phyloP scores from a whole-genome alignment of 768 basidiomycete genomes.

The Termitomyces sp. region DNA sequence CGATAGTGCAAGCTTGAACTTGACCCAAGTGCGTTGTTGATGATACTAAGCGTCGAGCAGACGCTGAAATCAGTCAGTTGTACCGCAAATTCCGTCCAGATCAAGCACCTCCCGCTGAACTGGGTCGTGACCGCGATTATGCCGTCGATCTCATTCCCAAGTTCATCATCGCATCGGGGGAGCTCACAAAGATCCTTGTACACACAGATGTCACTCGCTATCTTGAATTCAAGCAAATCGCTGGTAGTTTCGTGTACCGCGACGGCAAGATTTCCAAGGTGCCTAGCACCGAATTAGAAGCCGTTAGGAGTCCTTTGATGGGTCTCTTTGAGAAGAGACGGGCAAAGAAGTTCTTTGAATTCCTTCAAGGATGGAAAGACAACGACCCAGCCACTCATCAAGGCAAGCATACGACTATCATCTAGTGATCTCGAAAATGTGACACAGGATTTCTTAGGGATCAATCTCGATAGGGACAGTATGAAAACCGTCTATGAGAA shows the following conservation, averaged over 20 bases:
- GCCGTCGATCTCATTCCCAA: conserved; percentile 98
- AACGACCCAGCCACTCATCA: conserved; percentile 95
- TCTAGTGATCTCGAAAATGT: not conserved
- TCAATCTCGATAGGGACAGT: conserved; percentile 83
- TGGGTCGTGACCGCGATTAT: conserved; percentile 97
- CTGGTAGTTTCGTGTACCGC: conserved; percentile 95
- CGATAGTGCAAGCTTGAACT: conserved; percentile 93
- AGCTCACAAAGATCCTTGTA: conserved; percentile 96
- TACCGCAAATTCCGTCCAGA: conserved; percentile 91
- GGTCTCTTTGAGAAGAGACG: conserved; percentile 98
- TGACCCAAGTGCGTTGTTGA: conserved; percentile 75
- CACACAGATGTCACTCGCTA: conserved; percentile 99
- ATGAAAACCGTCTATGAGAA: conserved; percentile 97
- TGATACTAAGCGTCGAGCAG: not conserved
- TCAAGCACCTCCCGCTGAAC: conserved; percentile 69
- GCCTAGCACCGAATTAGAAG: conserved; percentile 96
- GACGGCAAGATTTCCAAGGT: conserved; percentile 98
- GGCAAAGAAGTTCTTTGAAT: conserved; percentile 98
- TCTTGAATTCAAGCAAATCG: conserved; percentile 99
- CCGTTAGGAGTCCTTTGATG: conserved; percentile 92
- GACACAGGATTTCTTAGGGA: conserved; percentile 39
- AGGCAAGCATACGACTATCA: conserved; percentile 39
- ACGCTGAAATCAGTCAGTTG: conserved; percentile 45
- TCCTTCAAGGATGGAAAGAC: conserved; percentile 93
- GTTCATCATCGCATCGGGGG: conserved; percentile 98